Evolutionary conservation across 441 rosid genomes (phyloP).

Genomic region (Dalechampia spathulata): DNA sequence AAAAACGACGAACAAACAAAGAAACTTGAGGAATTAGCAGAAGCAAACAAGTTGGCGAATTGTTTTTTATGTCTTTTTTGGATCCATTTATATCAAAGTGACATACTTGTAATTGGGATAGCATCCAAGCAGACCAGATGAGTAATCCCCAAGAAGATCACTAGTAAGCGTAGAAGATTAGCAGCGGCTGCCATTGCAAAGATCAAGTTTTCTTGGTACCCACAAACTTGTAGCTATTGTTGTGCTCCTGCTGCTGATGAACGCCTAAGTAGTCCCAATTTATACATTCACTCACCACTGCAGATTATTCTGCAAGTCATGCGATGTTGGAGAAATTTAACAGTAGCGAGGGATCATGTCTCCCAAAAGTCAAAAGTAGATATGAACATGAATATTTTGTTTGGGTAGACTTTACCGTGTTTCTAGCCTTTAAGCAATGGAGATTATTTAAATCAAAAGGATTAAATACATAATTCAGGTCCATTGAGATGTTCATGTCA

Average conservation of each 20-base stretch:
- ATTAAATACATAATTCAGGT: not conserved
- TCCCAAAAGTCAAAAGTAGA: conserved; percentile 24
- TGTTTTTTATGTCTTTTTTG: too few relatives aligned
- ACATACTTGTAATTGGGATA: conserved; percentile 42
- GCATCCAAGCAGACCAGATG: conserved; percentile 33
- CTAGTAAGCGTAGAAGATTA: conserved; percentile 24
- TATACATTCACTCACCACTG: conserved; percentile 13
- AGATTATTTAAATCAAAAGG: not conserved
- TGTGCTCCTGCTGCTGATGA: not conserved
- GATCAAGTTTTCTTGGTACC: not conserved
- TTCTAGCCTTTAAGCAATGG: too few relatives aligned
- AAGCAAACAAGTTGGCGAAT: not conserved
- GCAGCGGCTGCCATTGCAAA: conserved; percentile 32
- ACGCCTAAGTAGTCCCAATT: conserved; percentile 9
- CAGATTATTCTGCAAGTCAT: conserved; percentile 7
- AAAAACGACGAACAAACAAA: not conserved
- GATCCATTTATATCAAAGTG: not conserved
- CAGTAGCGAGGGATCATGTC: not conserved
- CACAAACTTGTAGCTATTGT: conserved; percentile 3
- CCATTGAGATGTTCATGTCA: too few relatives aligned
- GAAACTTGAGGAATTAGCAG: too few relatives aligned
- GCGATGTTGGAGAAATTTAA: conserved; percentile 13
- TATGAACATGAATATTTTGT: not conserved
- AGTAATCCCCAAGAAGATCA: conserved; percentile 33
- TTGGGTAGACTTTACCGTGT: conserved; percentile 3